Conservation (phyloP, 768 basidiomycete genomes). For the Leccinum subtestaceum region DNA sequence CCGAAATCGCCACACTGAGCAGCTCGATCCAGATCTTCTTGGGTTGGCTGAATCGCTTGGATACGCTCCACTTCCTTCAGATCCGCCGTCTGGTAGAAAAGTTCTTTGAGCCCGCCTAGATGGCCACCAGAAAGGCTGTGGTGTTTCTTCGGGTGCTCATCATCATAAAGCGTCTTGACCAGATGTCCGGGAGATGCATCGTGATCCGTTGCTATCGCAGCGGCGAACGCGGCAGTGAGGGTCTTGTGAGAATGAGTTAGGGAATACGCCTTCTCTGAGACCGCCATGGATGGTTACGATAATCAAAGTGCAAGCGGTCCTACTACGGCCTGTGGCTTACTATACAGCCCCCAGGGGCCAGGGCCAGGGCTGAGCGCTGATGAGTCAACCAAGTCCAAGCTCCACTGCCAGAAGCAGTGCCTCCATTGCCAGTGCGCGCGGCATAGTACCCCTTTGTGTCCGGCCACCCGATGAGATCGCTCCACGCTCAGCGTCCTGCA, state of each 20-base stretch:
- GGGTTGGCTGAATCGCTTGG: slow-evolving; percentile 27
- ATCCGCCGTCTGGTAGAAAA: slow-evolving; percentile 17
- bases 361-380: background rate
- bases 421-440: background rate
- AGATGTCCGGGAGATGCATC: slow-evolving; percentile 34
- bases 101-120: slow-evolving; percentile 17
- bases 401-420: background rate
- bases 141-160: slow-evolving; percentile 27
- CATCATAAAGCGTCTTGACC: slow-evolving; percentile 39
- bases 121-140: slow-evolving; percentile 17
- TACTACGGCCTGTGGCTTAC: background rate
- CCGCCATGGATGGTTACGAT: slow-evolving; percentile 16
- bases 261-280: slow-evolving; percentile 32
- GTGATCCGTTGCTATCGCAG: slow-evolving; percentile 29
- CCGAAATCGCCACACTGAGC: slow-evolving; percentile 53
- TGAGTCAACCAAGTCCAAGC: background rate
- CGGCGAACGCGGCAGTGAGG: slow-evolving; percentile 41
- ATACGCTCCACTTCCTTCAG: slow-evolving; percentile 20
- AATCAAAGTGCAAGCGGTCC: background rate
- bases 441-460: background rate
- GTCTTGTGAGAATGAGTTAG: slow-evolving; percentile 35
- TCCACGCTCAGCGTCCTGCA: background rate
- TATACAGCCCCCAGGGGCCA: background rate
- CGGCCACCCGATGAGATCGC: background rate
- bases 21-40: slow-evolving; percentile 45